Evolutionary conservation across 805 yeast genomes (phyloP).

Genomic region (Saccharomycopsis olivae): DNA sequence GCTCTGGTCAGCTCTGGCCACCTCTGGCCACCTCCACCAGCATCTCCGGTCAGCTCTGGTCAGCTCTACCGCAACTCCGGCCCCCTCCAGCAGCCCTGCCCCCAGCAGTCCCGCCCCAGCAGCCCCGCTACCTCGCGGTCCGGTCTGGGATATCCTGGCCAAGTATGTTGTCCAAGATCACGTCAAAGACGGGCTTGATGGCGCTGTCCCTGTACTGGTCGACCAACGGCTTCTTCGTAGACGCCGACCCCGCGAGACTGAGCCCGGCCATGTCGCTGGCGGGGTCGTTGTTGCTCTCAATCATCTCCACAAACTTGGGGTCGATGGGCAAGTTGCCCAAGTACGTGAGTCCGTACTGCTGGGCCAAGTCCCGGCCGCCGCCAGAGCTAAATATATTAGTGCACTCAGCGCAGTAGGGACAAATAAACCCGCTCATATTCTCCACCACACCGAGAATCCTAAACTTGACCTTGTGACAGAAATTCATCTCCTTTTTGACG

Average conservation of each 20-base stretch:
- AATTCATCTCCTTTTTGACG: slow-evolving; percentile 87
- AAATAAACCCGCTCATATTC: slow-evolving; percentile 93
- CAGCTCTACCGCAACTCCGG: no score
- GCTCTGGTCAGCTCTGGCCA: no score
- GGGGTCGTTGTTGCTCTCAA: slow-evolving; percentile 68
- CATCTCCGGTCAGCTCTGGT: no score
- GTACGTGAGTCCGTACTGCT: slow-evolving; percentile 48
- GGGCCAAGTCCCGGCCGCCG: slow-evolving; percentile 74
- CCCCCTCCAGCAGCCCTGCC: no score
- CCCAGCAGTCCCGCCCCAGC: no score
- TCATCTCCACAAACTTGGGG: slow-evolving; percentile 77
- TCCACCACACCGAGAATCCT: slow-evolving; percentile 79
- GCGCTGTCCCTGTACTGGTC: slow-evolving; percentile 28
- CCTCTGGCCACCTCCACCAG: no score
- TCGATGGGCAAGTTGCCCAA: slow-evolving; percentile 90
- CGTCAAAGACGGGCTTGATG: slow-evolving; percentile 32
- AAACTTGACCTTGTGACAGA: slow-evolving; percentile 79
- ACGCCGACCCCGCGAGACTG: background rate
- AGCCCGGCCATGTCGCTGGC: slow-evolving; percentile 23
- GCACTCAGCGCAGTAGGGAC: slow-evolving; percentile 89
- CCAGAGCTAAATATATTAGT: slow-evolving; percentile 89
- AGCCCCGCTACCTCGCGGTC: no score
- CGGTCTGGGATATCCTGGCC: slow-evolving; percentile 23
- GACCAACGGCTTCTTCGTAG: slow-evolving; percentile 21
- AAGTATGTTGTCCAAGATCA: slow-evolving; percentile 32